These are phyloP conservation scores for Murraya paniculata DNA, from an alignment of 345 rosid genomes.

Conservation along the genomic window DNA sequence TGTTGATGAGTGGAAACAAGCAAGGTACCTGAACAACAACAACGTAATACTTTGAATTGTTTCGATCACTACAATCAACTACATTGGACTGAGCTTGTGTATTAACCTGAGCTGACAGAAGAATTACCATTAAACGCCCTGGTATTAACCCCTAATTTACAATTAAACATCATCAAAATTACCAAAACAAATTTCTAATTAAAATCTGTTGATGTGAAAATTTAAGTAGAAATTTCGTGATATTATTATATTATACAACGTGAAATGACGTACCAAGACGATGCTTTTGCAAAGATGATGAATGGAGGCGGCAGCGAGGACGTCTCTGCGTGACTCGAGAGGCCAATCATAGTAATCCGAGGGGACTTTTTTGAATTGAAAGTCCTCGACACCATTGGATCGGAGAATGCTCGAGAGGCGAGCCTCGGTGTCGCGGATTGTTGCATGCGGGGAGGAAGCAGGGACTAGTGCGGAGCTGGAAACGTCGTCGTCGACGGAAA, in stretches of 20 bases:
- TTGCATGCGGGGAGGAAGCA: constrained; percentile 15
- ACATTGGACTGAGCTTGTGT: constrained; percentile 68
- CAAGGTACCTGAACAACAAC: constrained; percentile 78
- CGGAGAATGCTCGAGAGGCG: constrained; percentile 68
- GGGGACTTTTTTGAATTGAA: constrained; percentile 61
- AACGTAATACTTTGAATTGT: constrained; percentile 76
- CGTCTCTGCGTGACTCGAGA: constrained; percentile 66
- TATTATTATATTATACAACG: neutral
- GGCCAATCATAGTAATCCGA: constrained; percentile 74
- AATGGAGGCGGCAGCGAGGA: constrained; percentile 67
- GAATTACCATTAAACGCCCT: neutral
- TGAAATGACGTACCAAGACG: constrained; percentile 55
- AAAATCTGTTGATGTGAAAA: neutral
- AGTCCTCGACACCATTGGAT: constrained; percentile 49
- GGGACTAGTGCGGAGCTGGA: constrained; percentile 7
- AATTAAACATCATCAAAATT: neutral
- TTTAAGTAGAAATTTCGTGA: neutral
- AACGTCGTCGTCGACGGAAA: constrained; percentile 22
- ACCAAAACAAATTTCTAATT: neutral
- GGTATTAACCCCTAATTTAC: neutral
- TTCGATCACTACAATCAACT: constrained; percentile 67
- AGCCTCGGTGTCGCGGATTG: constrained; percentile 35
- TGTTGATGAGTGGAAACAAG: neutral
- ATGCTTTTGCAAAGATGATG: constrained; percentile 93
- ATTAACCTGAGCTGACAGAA: constrained; percentile 51